These are phyloP conservation scores for Scalesia atractyloides DNA, from an alignment of 129 eudicot species.

Conservation along the genomic window DNA sequence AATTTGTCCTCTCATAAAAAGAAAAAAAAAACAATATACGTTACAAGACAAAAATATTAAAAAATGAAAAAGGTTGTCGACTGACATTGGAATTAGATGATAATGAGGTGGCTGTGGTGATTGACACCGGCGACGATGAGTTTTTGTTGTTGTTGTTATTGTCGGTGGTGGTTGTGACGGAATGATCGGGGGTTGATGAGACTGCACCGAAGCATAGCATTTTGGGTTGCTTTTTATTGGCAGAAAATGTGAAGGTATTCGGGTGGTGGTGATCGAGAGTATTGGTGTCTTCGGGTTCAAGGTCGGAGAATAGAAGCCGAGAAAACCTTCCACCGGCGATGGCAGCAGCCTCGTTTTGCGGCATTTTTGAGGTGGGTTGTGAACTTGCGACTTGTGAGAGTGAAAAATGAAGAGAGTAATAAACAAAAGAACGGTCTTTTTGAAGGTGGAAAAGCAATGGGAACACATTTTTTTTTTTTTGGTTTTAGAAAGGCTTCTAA, in stretches of 20 bases:
- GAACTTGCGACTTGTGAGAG: constrained; percentile 12
- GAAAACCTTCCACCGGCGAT: constrained; percentile 62
- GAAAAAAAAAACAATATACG: background rate
- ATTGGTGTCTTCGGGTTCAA: constrained; percentile 19
- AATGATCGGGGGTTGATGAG: background rate
- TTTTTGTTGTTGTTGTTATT: constrained; percentile 9
- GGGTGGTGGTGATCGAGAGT: constrained; percentile 12
- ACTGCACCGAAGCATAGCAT: constrained; percentile 72
- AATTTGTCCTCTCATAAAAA: constrained; percentile 24
- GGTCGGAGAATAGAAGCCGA: constrained; percentile 53
- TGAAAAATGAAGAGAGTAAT: constrained; percentile 7
- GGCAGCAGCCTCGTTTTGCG: constrained; percentile 39
- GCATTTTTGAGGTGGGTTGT: constrained; percentile 19
- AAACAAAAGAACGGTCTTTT: constrained; percentile 17
- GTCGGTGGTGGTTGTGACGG: constrained; percentile 15
- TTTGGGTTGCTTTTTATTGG: constrained; percentile 44
- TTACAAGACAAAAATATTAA: constrained; percentile 4
- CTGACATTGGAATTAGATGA: constrained; percentile 45
- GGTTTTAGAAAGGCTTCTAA: too few species aligned
- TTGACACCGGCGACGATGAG: constrained; percentile 44
- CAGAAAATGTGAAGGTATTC: constrained; percentile 31
- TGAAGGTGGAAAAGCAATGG: constrained; percentile 5
- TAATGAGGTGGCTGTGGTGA: constrained; percentile 36
- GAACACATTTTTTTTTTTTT: background rate
- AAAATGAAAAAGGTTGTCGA: constrained; percentile 3